Evolutionary conservation across 2,329 filamentous ascomycete genomes (phyloP).

Genomic region (Thermoascus crustaceus): DNA sequence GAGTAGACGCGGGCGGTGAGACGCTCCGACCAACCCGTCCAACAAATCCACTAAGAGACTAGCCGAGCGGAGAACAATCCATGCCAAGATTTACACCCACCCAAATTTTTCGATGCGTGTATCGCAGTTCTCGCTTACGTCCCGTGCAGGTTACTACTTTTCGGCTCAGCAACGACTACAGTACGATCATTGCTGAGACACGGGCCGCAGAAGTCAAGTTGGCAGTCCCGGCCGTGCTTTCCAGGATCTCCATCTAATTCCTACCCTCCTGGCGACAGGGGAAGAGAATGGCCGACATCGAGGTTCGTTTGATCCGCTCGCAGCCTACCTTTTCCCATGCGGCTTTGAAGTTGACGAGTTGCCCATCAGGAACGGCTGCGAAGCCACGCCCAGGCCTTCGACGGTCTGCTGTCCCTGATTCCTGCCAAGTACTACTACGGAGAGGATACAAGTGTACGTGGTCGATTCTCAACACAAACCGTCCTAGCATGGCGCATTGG

Average conservation of each 20-base stretch:
- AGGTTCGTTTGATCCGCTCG: constrained; percentile 28
- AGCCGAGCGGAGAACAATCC: constrained; percentile 25
- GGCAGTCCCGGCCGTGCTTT: no score
- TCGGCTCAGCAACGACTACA: no score
- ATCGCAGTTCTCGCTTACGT: constrained; percentile 17
- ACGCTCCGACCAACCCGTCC: neutral
- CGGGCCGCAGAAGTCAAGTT: no score
- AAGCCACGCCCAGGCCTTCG: constrained; percentile 64
- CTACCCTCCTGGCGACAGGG: constrained; percentile 3
- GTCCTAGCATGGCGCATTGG: no score
- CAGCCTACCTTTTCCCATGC: constrained; percentile 9
- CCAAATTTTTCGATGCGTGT: constrained; percentile 29
- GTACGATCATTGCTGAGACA: no score
- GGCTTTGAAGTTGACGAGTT: constrained; percentile 15
- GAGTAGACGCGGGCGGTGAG: no score
- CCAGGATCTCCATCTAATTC: constrained; percentile 1
- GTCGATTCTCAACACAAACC: no score
- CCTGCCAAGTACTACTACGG: constrained; percentile 87
- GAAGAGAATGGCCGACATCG: constrained; percentile 32
- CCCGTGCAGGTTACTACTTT: no score
- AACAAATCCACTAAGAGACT: no score
- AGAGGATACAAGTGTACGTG: constrained; percentile 71
- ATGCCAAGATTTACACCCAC: constrained; percentile 32
- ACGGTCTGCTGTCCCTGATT: constrained; percentile 78
- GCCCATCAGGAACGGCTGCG: constrained; percentile 39